These are phyloP conservation scores for Bombardia bombarda DNA, from an alignment of 495 filamentous ascomycete genomes.

Conservation along the genomic window DNA sequence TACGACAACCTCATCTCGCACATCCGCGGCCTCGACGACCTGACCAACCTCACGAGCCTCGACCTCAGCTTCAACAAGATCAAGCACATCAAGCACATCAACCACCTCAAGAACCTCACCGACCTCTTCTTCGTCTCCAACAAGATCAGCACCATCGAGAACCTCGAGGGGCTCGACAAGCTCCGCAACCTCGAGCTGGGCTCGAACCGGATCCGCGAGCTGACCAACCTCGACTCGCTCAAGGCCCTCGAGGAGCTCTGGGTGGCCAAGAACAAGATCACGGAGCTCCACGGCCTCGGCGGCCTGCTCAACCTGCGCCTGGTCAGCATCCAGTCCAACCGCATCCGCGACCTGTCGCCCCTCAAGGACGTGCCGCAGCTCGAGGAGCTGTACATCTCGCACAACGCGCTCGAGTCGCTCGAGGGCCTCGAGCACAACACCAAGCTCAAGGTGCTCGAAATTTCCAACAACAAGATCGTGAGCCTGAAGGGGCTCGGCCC, in stretches of 20 bases:
- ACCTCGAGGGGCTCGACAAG: constrained; percentile 62
- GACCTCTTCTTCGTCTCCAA: constrained; percentile 95
- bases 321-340: constrained; percentile 95
- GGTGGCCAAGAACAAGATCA: constrained; percentile 98
- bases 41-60: constrained; percentile 65
- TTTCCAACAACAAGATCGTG: constrained; percentile 80
- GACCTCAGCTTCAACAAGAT: constrained; percentile 99
- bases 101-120: constrained; percentile 67
- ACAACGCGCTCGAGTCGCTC: constrained; percentile 81
- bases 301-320: constrained; percentile 72
- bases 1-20: constrained; percentile 97
- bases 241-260: constrained; percentile 76
- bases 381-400: constrained; percentile 96
- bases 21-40: constrained; percentile 66
- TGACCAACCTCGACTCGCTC: constrained; percentile 77
- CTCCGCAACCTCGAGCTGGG: constrained; percentile 82
- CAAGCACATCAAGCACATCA: constrained; percentile 90
- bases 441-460: constrained; percentile 71
- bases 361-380: constrained; percentile 66
- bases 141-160: constrained; percentile 81
- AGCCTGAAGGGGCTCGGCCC: constrained; percentile 64
- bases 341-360: constrained; percentile 71
- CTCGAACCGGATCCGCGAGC: constrained; percentile 84
- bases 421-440: constrained; percentile 64
- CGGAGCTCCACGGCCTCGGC: constrained; percentile 65